Percentiles rank a stretch among this genome's conserved stretches.
These are phyloP conservation scores for Lepidium didymum DNA, from an alignment of 345 rosid genomes.

Conservation along the genomic window DNA sequence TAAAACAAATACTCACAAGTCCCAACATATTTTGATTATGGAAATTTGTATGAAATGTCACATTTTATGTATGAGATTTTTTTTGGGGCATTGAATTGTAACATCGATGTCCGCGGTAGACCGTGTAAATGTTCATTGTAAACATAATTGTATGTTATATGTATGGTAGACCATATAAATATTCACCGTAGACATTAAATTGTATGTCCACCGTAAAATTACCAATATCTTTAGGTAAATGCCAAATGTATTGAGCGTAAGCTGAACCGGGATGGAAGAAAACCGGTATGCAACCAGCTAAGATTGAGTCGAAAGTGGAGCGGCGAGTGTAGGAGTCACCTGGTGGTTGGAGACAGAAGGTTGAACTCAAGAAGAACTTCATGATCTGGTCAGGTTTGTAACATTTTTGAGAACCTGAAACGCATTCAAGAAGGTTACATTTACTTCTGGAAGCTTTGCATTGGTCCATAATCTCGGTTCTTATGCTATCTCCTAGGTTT, in stretches of 20 bases:
- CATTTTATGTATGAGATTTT: no score
- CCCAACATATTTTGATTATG: no score
- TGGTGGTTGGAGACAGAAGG: conserved; percentile 71
- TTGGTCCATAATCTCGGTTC: conserved; percentile 50
- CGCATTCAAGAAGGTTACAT: conserved; percentile 55
- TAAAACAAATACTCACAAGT: no score
- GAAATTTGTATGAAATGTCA: no score
- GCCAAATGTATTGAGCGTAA: conserved; percentile 78
- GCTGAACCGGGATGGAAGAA: conserved; percentile 89
- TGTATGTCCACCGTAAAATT: no score
- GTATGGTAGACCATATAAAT: no score
- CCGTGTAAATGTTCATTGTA: no score
- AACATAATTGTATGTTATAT: no score
- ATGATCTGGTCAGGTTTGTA: conserved; percentile 42
- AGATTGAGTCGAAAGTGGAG: conserved; percentile 72
- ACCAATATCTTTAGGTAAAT: conserved; percentile 53
- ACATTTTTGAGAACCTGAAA: conserved; percentile 31
- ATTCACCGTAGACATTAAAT: no score
- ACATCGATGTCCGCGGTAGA: no score
- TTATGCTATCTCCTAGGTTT: conserved; percentile 41
- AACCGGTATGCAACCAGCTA: conserved; percentile 83
- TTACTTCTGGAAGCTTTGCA: conserved; percentile 51
- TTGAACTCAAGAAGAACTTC: conserved; percentile 50
- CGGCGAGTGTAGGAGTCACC: conserved; percentile 83
- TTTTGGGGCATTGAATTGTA: no score